phyloP scores from a whole-genome alignment of 805 yeast species.

The Brettanomyces custersianus region DNA sequence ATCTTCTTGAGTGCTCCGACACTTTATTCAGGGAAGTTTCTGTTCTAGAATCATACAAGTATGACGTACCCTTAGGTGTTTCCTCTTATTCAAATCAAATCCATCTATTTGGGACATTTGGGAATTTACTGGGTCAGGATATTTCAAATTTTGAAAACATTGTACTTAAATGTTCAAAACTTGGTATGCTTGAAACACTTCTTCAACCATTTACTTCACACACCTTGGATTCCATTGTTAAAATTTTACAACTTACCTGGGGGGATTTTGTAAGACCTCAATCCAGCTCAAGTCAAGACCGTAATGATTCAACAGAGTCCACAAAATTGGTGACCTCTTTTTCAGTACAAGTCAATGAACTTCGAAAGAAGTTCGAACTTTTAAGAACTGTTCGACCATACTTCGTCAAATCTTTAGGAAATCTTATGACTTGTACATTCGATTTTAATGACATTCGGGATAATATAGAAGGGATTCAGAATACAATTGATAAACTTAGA shows the following conservation, averaged over 20 bases:
- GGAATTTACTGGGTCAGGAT: constrained; percentile 44
- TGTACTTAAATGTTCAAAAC: constrained; percentile 11
- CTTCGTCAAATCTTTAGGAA: constrained; percentile 2
- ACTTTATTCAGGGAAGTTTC: constrained; percentile 44
- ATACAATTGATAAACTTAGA: constrained; percentile 24
- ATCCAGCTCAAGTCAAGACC: too few relatives aligned
- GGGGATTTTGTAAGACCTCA: constrained; percentile 37
- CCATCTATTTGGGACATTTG: constrained; percentile 47
- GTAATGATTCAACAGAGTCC: too few relatives aligned
- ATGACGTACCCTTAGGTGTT: constrained; percentile 48
- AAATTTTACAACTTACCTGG: constrained; percentile 43
- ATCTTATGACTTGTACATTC: neutral
- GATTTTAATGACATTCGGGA: neutral
- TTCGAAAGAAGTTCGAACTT: constrained; percentile 26
- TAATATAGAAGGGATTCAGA: constrained; percentile 23
- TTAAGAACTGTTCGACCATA: constrained; percentile 14
- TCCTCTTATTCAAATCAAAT: constrained; percentile 39
- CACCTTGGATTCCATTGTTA: constrained; percentile 26
- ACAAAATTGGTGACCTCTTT: too few relatives aligned
- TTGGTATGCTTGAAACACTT: constrained; percentile 34
- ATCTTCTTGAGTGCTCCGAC: constrained; percentile 13
- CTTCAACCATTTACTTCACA: constrained; percentile 18
- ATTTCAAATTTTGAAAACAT: constrained; percentile 29
- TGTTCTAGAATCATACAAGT: constrained; percentile 39
- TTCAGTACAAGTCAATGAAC: constrained; percentile 21